Evolutionary conservation across 805 yeast species (phyloP).

Genomic region (Yamadazyma sp.): DNA sequence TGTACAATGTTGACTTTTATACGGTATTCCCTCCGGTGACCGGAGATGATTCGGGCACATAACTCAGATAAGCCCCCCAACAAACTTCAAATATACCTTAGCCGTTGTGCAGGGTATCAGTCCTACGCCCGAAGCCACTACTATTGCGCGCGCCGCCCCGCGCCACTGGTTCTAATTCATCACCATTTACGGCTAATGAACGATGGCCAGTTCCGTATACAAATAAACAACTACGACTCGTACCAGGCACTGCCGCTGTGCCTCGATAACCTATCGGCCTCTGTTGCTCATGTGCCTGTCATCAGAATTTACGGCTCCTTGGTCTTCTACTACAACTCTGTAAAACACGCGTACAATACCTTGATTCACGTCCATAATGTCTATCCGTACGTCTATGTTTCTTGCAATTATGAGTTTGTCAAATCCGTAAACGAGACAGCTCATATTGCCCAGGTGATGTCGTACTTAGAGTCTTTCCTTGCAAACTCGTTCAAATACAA

Average conservation of each 20-base stretch:
- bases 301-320: constrained; percentile 75
- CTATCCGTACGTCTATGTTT: constrained; percentile 77
- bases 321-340: constrained; percentile 50
- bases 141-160: too few species aligned
- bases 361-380: constrained; percentile 78
- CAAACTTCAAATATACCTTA: too few species aligned
- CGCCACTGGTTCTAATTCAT: too few species aligned
- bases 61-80: too few species aligned
- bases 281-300: constrained; percentile 62
- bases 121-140: too few species aligned
- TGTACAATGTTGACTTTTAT: too few species aligned
- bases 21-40: too few species aligned
- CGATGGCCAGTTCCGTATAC: constrained; percentile 23
- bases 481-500: constrained; percentile 14
- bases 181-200: constrained; percentile 4
- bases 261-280: constrained; percentile 47
- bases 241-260: constrained; percentile 57
- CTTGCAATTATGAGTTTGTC: constrained; percentile 46
- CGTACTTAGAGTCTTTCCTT: constrained; percentile 46
- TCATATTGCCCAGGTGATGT: constrained; percentile 36
- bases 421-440: not conserved
- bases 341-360: constrained; percentile 22
- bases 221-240: constrained; percentile 63
- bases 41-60: too few species aligned
- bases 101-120: too few species aligned